These are phyloP conservation scores for Mycena sp. DNA, from an alignment of 1,284 basidiomycete species.

Conservation along the genomic window DNA sequence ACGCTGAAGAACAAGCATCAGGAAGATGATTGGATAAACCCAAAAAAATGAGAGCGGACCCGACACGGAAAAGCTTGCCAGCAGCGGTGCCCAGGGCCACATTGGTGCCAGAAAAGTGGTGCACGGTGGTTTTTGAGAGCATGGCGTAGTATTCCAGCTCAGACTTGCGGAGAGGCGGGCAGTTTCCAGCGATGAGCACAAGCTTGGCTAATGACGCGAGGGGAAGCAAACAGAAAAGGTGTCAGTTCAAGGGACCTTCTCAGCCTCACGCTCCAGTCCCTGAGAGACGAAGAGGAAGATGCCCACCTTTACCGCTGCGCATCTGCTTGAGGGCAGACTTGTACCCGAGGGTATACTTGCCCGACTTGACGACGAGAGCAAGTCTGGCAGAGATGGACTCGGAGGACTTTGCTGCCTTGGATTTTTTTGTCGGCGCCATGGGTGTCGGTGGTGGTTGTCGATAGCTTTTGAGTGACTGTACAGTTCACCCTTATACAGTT, in stretches of 20 bases:
- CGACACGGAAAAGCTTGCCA: constrained; percentile 99
- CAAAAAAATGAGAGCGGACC: constrained; percentile 61
- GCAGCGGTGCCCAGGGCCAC: constrained; percentile 98
- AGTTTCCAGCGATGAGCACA: constrained; percentile 98
- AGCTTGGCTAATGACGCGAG: constrained; percentile 85
- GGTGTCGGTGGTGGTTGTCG: constrained; percentile 10
- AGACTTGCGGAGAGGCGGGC: constrained; percentile 98
- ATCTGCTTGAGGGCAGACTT: constrained; percentile 98
- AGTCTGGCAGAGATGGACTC: constrained; percentile 97
- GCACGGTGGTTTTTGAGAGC: constrained; percentile 97
- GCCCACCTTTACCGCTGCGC: constrained; percentile 96
- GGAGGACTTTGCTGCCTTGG: constrained; percentile 89
- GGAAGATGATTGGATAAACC: constrained; percentile 19
- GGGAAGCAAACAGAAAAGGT: constrained; percentile 29
- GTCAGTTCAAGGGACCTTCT: constrained; percentile 93
- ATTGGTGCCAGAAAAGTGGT: constrained; percentile 97
- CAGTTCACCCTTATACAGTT: neutral
- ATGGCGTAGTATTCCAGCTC: constrained; percentile 99
- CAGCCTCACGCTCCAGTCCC: constrained; percentile 97
- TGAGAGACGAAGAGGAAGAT: constrained; percentile 55
- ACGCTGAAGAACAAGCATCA: constrained; percentile 66
- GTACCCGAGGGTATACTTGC: constrained; percentile 93
- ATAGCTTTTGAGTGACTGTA: neutral
- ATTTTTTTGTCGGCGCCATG: constrained; percentile 96
- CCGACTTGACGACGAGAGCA: constrained; percentile 98